Percentiles rank a stretch among this genome's conserved stretches.
Evolutionary conservation across 2,329 filamentous ascomycete species (phyloP).

Genomic region (Ceratocystis ficicola): DNA sequence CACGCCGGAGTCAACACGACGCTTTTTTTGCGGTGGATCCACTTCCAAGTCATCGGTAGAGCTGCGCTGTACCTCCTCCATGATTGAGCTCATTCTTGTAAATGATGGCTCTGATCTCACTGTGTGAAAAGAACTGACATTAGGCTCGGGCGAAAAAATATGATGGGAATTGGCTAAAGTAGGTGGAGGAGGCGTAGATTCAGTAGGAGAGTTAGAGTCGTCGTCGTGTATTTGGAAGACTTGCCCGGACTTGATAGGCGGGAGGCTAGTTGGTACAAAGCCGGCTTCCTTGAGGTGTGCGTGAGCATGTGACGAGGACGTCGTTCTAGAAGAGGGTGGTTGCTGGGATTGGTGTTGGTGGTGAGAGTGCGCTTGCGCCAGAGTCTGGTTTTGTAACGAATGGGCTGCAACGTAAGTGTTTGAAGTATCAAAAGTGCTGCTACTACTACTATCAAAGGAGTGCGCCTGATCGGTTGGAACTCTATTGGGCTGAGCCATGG

Average conservation of each 20-base stretch:
- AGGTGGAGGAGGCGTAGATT: conserved; percentile 19
- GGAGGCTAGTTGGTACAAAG: conserved; percentile 15
- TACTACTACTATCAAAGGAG: neutral
- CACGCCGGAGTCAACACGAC: conserved; percentile 15
- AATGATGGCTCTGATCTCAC: conserved; percentile 22
- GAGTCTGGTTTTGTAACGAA: neutral
- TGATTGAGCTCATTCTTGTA: conserved; percentile 15
- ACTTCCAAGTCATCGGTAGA: conserved; percentile 14
- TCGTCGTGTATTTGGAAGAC: conserved; percentile 22
- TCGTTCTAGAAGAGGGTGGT: conserved; percentile 11
- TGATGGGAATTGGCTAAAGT: conserved; percentile 4
- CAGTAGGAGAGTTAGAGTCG: conserved; percentile 18
- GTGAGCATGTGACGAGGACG: conserved; percentile 3
- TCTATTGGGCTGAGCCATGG: neutral
- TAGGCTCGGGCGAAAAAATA: conserved; percentile 10
- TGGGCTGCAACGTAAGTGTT: neutral
- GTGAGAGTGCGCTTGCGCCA: neutral
- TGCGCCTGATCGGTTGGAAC: neutral
- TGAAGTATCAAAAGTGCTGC: neutral
- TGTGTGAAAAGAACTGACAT: conserved; percentile 13
- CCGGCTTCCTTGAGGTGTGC: conserved; percentile 9
- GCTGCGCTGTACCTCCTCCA: conserved; percentile 13
- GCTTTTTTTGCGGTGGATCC: conserved; percentile 20
- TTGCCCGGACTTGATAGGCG: conserved; percentile 18
- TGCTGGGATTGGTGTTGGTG: neutral